These are phyloP conservation scores for Tricholoma bakamatsutake DNA, from an alignment of 768 basidiomycete genomes.

Conservation along the genomic window DNA sequence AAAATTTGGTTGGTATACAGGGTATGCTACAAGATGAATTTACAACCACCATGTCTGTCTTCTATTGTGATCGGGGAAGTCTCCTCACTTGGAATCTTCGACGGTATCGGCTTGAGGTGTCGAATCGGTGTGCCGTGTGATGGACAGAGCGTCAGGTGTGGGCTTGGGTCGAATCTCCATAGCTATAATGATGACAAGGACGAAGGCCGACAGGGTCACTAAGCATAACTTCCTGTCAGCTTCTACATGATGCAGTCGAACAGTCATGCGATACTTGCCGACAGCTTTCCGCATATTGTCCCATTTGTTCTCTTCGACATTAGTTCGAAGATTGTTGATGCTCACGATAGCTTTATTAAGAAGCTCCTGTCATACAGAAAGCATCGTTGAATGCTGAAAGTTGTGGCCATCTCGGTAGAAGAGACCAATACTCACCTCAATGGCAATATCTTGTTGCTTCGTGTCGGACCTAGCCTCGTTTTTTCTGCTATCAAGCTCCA, in stretches of 20 bases:
- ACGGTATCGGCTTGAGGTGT: slow-evolving; percentile 1
- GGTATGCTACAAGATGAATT: slow-evolving; percentile 24
- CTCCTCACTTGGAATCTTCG: neutral
- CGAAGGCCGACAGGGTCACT: slow-evolving; percentile 63
- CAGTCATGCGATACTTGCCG: slow-evolving; percentile 36
- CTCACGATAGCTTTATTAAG: slow-evolving; percentile 69
- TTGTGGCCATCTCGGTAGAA: slow-evolving; percentile 11
- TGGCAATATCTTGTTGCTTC: slow-evolving; percentile 77
- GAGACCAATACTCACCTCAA: slow-evolving; percentile 48
- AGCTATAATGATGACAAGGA: slow-evolving; percentile 60
- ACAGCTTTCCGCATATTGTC: slow-evolving; percentile 84
- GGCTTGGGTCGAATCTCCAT: slow-evolving; percentile 61
- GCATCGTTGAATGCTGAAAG: neutral
- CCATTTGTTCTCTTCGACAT: slow-evolving; percentile 84
- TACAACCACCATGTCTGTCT: slow-evolving; percentile 8
- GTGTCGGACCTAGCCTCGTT: slow-evolving; percentile 82
- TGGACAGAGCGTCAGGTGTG: slow-evolving; percentile 17
- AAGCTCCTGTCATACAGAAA: slow-evolving; percentile 46
- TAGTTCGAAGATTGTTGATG: slow-evolving; percentile 73
- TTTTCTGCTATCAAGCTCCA: slow-evolving; percentile 93
- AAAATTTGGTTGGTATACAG: slow-evolving; percentile 23
- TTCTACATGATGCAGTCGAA: neutral
- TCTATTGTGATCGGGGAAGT: neutral
- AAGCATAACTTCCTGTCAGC: slow-evolving; percentile 4
- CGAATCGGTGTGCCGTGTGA: neutral